Conservation (phyloP, 78 protist species). For the Cavenderia fasciculata region DNA sequence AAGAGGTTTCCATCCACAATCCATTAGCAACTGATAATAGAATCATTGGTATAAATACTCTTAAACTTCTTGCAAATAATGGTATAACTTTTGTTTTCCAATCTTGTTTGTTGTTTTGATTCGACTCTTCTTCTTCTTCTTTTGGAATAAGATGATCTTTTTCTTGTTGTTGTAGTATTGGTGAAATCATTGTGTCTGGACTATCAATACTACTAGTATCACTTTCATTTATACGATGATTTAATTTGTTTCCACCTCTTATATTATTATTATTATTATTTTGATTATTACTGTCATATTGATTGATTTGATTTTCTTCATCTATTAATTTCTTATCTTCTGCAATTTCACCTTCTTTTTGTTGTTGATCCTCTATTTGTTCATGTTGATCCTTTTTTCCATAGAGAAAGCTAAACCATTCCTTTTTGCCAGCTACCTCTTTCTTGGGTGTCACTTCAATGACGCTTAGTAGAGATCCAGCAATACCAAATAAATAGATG, state of each 20-base stretch:
- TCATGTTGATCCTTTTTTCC: neutral
- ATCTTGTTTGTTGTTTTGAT: neutral
- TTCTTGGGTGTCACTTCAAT: slow-evolving; percentile 57
- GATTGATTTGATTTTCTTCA: neutral
- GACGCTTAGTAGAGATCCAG: slow-evolving; percentile 71
- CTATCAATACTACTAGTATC: too few species aligned
- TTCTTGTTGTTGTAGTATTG: slow-evolving; percentile 8
- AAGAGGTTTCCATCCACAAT: slow-evolving; percentile 45
- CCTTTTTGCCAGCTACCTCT: neutral
- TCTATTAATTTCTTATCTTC: neutral
- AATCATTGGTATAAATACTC: slow-evolving; percentile 56
- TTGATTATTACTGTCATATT: neutral
- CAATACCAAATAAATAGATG: slow-evolving; percentile 76
- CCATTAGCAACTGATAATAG: slow-evolving; percentile 52
- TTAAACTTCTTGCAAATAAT: neutral
- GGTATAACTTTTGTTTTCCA: too few species aligned
- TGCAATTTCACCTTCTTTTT: neutral
- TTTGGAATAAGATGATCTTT: neutral
- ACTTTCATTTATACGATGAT: too few species aligned
- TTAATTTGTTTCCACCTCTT: too few species aligned
- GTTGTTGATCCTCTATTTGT: neutral
- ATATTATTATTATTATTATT: neutral
- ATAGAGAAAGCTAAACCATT: too few species aligned
- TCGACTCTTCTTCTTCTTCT: neutral
- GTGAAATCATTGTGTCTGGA: too few species aligned